Conservation (phyloP, 306 rosid species). For the Alnus rubra region DNA sequence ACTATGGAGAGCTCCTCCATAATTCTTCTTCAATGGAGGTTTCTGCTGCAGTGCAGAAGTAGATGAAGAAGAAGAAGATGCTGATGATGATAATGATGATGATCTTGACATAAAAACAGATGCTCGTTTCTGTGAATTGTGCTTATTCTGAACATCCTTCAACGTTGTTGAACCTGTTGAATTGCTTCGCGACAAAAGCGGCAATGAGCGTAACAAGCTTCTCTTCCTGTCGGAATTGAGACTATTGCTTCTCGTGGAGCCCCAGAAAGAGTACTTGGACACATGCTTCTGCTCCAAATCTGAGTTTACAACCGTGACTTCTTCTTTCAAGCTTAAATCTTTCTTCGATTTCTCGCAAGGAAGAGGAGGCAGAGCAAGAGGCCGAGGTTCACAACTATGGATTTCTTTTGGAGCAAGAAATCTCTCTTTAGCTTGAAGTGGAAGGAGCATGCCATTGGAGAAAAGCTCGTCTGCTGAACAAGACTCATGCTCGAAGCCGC, state of each 20-base stretch:
- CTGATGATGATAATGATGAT: constrained; percentile 33
- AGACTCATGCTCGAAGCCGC: constrained; percentile 41
- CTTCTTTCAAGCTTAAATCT: constrained; percentile 35
- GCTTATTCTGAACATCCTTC: constrained; percentile 31
- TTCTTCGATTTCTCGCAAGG: constrained; percentile 52
- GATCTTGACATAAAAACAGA: constrained; percentile 35
- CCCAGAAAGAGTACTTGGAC: constrained; percentile 75
- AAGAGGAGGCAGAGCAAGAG: constrained; percentile 44
- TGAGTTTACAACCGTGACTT: constrained; percentile 28
- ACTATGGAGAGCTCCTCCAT: constrained; percentile 57
- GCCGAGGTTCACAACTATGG: constrained; percentile 13
- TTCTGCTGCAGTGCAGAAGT: constrained; percentile 41
- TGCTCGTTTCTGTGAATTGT: constrained; percentile 38
- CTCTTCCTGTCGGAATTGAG: constrained; percentile 64
- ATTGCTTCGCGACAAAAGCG: constrained; percentile 71
- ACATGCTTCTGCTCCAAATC: constrained; percentile 41
- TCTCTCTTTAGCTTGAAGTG: no score
- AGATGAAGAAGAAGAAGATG: constrained; percentile 40
- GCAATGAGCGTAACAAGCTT: constrained; percentile 43
- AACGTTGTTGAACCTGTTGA: constrained; percentile 64
- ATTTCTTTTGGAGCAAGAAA: constrained; percentile 28
- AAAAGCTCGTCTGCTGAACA: constrained; percentile 91
- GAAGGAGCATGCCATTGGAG: constrained; percentile 75
- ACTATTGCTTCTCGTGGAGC: constrained; percentile 83
- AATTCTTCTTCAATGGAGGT: constrained; percentile 57